These are phyloP conservation scores for Solanum bukasovii DNA, from an alignment of 257 asterid genomes.

Conservation along the genomic window DNA sequence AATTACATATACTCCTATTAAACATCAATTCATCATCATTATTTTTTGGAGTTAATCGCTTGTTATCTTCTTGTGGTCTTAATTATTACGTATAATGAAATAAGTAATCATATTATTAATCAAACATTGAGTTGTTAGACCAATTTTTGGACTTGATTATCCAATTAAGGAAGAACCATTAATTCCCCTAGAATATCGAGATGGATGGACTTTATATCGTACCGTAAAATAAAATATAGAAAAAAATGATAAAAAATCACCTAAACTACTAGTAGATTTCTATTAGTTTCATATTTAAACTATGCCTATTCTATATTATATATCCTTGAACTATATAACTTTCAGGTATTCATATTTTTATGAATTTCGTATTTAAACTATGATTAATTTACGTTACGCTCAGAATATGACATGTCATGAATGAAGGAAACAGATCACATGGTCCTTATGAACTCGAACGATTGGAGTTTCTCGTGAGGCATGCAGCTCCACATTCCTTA, in stretches of 20 bases:
- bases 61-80: background rate
- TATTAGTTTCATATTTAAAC: background rate
- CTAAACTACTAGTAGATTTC: too few species aligned
- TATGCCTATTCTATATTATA: background rate
- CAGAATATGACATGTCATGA: background rate
- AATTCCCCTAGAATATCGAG: background rate
- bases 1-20: background rate
- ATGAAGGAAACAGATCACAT: background rate
- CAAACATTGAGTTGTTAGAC: background rate
- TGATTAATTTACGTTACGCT: too few species aligned
- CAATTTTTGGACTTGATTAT: background rate
- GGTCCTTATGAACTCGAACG: background rate
- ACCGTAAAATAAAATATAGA: background rate
- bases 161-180: background rate
- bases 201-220: background rate
- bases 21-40: background rate
- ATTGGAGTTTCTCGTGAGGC: background rate
- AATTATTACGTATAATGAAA: background rate
- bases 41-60: background rate
- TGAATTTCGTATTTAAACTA: fast-evolving
- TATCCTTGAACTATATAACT: too few species aligned
- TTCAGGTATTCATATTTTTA: background rate
- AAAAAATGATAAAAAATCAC: background rate
- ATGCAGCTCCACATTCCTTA: background rate
- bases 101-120: background rate